These are phyloP conservation scores for Amanita rubescens DNA, from an alignment of 768 basidiomycete genomes.

Conservation along the genomic window DNA sequence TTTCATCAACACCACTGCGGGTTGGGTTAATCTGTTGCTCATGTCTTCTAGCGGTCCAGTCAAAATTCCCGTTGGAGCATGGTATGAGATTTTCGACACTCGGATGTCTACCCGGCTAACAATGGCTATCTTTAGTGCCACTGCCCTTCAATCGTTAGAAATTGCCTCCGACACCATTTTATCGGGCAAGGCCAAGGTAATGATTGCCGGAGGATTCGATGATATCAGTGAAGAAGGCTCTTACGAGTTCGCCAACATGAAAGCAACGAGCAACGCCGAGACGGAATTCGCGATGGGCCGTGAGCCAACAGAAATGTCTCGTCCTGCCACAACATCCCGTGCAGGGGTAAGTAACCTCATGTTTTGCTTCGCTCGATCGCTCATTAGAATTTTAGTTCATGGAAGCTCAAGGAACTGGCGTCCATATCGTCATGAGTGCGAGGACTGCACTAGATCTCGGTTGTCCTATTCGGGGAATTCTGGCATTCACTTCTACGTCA, in stretches of 20 bases:
- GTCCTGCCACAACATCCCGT: constrained; percentile 93
- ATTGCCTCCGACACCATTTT: constrained; percentile 96
- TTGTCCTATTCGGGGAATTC: constrained; percentile 85
- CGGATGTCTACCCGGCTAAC: constrained; percentile 5
- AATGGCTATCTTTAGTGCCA: constrained; percentile 57
- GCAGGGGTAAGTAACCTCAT: constrained; percentile 61
- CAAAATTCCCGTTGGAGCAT: constrained; percentile 98
- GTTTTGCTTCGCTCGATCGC: constrained; percentile 8
- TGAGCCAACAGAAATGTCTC: constrained; percentile 98
- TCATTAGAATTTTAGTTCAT: constrained; percentile 53
- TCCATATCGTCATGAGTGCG: constrained; percentile 95
- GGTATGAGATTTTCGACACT: constrained; percentile 41
- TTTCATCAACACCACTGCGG: constrained; percentile 98
- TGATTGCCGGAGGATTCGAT: constrained; percentile 98
- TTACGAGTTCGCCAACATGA: constrained; percentile 99
- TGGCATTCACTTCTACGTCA: constrained; percentile 94
- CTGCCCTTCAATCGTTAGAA: constrained; percentile 94
- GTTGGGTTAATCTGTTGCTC: constrained; percentile 93
- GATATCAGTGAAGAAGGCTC: constrained; percentile 98
- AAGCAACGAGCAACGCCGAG: constrained; percentile 95
- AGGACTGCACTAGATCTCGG: constrained; percentile 94
- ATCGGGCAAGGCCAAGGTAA: constrained; percentile 96
- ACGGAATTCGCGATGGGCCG: constrained; percentile 99
- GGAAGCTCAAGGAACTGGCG: constrained; percentile 93
- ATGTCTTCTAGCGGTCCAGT: constrained; percentile 96